Evolutionary conservation across 2,329 filamentous ascomycete species (phyloP).

Genomic region (Teratosphaeria destructans): DNA sequence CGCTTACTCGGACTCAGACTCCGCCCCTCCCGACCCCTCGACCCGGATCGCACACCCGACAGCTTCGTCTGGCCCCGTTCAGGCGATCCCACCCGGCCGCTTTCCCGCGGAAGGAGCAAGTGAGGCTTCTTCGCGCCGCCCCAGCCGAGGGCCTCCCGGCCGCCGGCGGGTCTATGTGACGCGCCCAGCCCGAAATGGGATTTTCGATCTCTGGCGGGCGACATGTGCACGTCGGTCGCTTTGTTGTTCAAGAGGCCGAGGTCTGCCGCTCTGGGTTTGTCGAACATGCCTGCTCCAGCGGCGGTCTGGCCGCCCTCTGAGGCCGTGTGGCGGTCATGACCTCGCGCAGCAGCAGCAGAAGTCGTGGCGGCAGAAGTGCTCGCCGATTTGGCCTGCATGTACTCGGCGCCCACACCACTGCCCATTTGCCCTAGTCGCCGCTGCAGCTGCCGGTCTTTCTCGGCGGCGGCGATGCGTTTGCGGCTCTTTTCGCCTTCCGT

Average conservation of each 20-base stretch:
- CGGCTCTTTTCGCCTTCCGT: slow-evolving; percentile 51
- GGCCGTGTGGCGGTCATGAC: not conserved
- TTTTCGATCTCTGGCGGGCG: slow-evolving; percentile 33
- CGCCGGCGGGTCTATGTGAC: slow-evolving; percentile 13
- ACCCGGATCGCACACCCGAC: slow-evolving; percentile 6
- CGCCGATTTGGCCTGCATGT: slow-evolving; percentile 40
- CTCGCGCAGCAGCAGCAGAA: slow-evolving; percentile 5
- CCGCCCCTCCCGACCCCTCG: not conserved
- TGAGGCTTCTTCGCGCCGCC: slow-evolving; percentile 34
- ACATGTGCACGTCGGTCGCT: slow-evolving; percentile 32
- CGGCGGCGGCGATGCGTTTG: slow-evolving; percentile 52
- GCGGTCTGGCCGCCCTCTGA: not conserved
- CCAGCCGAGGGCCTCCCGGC: slow-evolving; percentile 37
- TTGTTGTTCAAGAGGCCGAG: slow-evolving; percentile 35
- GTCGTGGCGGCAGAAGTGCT: slow-evolving; percentile 7
- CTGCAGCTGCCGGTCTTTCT: slow-evolving; percentile 64
- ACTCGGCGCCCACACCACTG: slow-evolving; percentile 57
- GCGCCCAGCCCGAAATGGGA: slow-evolving; percentile 21
- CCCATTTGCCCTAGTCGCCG: slow-evolving; percentile 56
- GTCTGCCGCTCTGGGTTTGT: slow-evolving; percentile 22
- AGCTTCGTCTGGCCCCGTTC: slow-evolving; percentile 23
- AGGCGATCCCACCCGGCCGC: slow-evolving; percentile 13
- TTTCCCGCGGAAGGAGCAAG: slow-evolving; percentile 25
- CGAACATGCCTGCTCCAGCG: slow-evolving; percentile 7
- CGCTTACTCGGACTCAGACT: slow-evolving; percentile 35